A percentile compares a stretch with the other conserved stretches of the same genome.
Evolutionary conservation across 2,329 filamentous ascomycete species (phyloP).

Genomic region (Pseudogymnoascus sp.): DNA sequence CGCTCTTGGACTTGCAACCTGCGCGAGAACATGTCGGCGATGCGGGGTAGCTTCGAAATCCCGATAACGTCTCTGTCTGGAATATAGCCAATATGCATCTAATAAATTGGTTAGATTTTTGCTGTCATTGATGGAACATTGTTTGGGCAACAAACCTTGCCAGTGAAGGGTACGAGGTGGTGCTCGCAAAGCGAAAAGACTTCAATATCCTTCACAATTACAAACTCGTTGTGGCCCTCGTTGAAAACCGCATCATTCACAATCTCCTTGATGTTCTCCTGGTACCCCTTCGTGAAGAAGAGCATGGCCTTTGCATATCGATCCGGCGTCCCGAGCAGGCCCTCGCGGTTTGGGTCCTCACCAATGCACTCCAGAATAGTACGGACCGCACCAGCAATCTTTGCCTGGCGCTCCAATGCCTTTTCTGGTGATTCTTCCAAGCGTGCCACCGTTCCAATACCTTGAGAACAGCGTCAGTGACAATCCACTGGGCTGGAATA

Average conservation of each 20-base stretch:
- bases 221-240: constrained; percentile 92
- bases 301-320: constrained; percentile 93
- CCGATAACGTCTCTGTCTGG: constrained; percentile 85
- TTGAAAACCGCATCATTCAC: constrained; percentile 93
- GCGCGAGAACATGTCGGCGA: constrained; percentile 94
- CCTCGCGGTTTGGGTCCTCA: constrained; percentile 58
- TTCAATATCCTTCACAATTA: constrained; percentile 97
- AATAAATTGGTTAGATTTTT: constrained; percentile 16
- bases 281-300: constrained; percentile 93
- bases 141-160: constrained; percentile 56
- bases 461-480: constrained; percentile 34
- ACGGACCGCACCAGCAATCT: constrained; percentile 52
- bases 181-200: constrained; percentile 94
- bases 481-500: not conserved
- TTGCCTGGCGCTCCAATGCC: constrained; percentile 43
- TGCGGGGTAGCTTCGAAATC: constrained; percentile 87
- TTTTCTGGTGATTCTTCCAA: constrained; percentile 48
- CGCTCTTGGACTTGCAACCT: constrained; percentile 93
- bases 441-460: constrained; percentile 54
- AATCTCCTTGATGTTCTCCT: constrained; percentile 84
- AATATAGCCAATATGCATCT: constrained; percentile 99
- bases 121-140: not conserved
- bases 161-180: constrained; percentile 90
- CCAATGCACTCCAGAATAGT: constrained; percentile 61
- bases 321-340: constrained; percentile 60